Evolutionary conservation across 2,329 filamentous ascomycete genomes (phyloP), one percentile per base, ranked within the genome.

Genomic region (Uncinocarpus reesii): DNA sequence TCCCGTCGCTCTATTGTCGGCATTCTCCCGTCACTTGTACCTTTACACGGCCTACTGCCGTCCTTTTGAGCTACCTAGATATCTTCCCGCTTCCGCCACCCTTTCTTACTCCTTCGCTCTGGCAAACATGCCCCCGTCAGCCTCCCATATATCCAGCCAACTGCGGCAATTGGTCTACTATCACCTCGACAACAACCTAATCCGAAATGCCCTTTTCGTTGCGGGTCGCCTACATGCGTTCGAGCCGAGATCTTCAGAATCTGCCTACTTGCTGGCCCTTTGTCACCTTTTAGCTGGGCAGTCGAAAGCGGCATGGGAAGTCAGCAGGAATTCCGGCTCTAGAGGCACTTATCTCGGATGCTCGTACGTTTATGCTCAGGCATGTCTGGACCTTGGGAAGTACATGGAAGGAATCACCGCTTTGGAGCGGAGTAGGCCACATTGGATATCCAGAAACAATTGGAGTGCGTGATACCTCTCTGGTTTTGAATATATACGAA

Each of bases 181-280:
- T 63, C 76, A 82, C 62, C 80, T 98, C 65, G 92, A 98, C 72
- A 94, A 95, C 63, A 83, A 88, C 61, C 80, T 89, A 31, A 76
- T 84, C 62, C 81, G 89, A 48, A 96, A 94, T 63, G 92, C 92
- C 49, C 80, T 95, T 35, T 98, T 98, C 70, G 86, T 95, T 53
- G 85, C 92, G 52, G 86, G 90, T 61, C 81, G 92, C 55, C 78
- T 95, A 16, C 77, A 81, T 53, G 89, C 87, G 43, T 85, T 90
- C 58, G 90, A 96, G 59, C 79, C 84, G 20, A 81, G 84, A 58
- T 85, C 82, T 16, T 75, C 78, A 50, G 92, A 98, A 66, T 82
- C 86, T 24, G 75, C 80, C 38, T 89, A 94, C 63, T 78, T 98
- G 10, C 73, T 95, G 41, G 80, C 89, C 11, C 78, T 94, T 38